phyloP scores from a whole-genome alignment of 768 basidiomycete genomes.

The Lentinula aciculospora region DNA sequence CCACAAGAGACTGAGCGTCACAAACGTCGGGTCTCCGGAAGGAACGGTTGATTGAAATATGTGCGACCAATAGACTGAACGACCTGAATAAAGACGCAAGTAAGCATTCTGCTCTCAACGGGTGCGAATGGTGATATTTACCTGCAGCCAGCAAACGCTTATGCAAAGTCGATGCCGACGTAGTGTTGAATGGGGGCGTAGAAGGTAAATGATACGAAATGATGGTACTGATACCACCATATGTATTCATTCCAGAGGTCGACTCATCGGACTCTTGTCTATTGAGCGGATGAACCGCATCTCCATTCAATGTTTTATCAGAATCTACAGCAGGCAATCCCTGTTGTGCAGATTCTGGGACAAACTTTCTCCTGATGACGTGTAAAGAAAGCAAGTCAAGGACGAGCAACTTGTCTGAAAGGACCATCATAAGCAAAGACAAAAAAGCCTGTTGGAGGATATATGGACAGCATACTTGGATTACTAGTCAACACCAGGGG shows the following conservation, averaged over 20 bases:
- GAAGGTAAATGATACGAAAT: slow-evolving; percentile 30
- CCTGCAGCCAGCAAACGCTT: slow-evolving; percentile 24
- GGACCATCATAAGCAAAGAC: background rate
- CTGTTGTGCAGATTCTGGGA: background rate
- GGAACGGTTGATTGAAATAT: slow-evolving; percentile 16
- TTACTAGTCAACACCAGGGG: slow-evolving; percentile 15
- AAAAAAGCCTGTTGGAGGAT: background rate
- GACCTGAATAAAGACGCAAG: slow-evolving; percentile 4
- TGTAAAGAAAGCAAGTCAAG: slow-evolving; percentile 33
- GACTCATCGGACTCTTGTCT: background rate
- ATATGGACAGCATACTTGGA: background rate
- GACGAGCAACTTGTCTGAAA: slow-evolving; percentile 17
- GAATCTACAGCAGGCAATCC: background rate
- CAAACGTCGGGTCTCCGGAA: slow-evolving; percentile 25
- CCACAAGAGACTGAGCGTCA: slow-evolving; percentile 36
- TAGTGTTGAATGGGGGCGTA: slow-evolving; percentile 13
- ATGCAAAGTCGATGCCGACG: slow-evolving; percentile 20
- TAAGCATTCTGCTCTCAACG: background rate
- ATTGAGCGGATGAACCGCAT: background rate
- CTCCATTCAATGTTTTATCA: background rate
- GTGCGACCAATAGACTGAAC: slow-evolving; percentile 31
- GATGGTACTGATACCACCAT: slow-evolving; percentile 19
- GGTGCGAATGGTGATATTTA: background rate
- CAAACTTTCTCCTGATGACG: slow-evolving; percentile 23
- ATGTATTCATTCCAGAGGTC: background rate